Evolutionary conservation across 441 rosid species (phyloP), one percentile per base, ranked within the genome.

Genomic region (Theobroma grandiflorum): DNA sequence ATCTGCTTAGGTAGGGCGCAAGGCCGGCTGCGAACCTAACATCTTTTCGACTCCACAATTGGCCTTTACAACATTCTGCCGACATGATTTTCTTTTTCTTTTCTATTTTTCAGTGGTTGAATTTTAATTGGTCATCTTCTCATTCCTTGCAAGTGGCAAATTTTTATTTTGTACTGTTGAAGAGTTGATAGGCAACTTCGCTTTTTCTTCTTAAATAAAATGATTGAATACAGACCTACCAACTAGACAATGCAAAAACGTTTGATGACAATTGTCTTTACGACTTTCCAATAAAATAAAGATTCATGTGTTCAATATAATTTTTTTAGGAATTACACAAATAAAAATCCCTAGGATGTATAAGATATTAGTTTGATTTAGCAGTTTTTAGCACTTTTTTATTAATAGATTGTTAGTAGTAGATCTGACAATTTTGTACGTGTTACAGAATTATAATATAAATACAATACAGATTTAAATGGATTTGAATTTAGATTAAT

Each of bases 21-120:
- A 49, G 38, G 64, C 76, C 76, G 76, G 76, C 77, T 57, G 33
- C 11, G n/a, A 55, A 12, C 76, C 76, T 37, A 72, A 72, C 76
- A n/a, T 37, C 4, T 49, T 55, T 53, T 8, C 14, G 37, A 43
- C 35, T 42, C 68, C 42, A 8, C 6, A 3, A 9, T 42, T 43
- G 35, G 42, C 42, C 38, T 65, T 22, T 26, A 69, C 14, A 20
- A 49, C 37, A 45, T 47, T 69, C 16, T 26, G 38, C 11, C 11
- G 31, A 65, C 70, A 38, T 38, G 11, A 16, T 38, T 63, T 62
- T 31, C 3, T 64, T 2, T 57, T 26, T 10, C 64, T 12, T 31
- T 26, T 31, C 37, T 4, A 6, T 31, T 59, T 59, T 22, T 59
- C 6, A 22, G 5, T 26, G 15, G 2, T 10, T 31, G 66, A 33